A percentile compares a stretch with the other conserved stretches of the same genome.
phyloP scores from a whole-genome alignment of 306 rosid species.

The Cicer yamashitae region DNA sequence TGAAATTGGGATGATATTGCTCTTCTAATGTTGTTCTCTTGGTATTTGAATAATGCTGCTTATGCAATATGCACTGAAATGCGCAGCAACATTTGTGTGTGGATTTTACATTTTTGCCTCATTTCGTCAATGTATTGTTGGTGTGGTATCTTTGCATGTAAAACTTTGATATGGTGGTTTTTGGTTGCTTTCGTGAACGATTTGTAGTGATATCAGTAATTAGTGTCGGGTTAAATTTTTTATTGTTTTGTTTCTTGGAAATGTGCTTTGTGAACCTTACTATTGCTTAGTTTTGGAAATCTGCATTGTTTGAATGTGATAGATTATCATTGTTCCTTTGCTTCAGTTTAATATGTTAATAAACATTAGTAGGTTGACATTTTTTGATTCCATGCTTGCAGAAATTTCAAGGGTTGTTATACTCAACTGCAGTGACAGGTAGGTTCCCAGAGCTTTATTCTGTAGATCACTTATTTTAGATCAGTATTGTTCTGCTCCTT shows the following conservation, averaged over 20 bases:
- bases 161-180: neutral
- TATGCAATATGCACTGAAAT: neutral
- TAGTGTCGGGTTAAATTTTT: neutral
- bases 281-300: conserved; percentile 33
- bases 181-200: neutral
- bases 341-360: neutral
- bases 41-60: conserved; percentile 16
- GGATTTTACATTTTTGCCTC: neutral
- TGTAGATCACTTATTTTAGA: conserved; percentile 1
- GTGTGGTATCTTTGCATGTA: too few species aligned
- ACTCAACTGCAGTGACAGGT: conserved; percentile 75
- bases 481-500: neutral
- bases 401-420: conserved; percentile 67
- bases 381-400: conserved; percentile 52
- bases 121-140: neutral
- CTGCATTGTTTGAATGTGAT: conserved; percentile 17
- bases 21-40: conserved; percentile 3
- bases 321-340: conserved; percentile 15
- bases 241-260: conserved; percentile 2
- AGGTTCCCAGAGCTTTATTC: conserved; percentile 25
- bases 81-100: conserved; percentile 1
- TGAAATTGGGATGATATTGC: conserved; percentile 7
- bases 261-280: neutral
- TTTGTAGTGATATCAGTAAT: neutral
- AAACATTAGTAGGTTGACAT: conserved; percentile 36